phyloP scores from a whole-genome alignment of 1,284 basidiomycete genomes.

The Rhodotorula sp. region DNA sequence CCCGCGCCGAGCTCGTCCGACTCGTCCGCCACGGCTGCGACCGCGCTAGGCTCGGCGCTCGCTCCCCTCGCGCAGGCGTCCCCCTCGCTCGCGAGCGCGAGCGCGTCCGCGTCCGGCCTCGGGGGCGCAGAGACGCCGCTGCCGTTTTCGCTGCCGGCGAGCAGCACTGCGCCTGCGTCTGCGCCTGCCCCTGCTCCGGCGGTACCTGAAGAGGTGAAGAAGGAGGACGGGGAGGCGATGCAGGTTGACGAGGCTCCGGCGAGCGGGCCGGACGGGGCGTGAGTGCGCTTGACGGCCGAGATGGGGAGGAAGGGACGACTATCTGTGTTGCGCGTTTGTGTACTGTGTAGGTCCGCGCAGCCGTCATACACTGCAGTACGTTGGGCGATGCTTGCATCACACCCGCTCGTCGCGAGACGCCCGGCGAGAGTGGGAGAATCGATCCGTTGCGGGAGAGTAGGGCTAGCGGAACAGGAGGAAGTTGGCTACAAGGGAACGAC shows the following conservation, averaged over 20 bases:
- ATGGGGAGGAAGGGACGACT: too few relatives aligned
- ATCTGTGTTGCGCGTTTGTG: too few relatives aligned
- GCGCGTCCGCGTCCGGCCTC: background rate
- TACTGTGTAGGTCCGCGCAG: too few relatives aligned
- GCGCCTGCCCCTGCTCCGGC: background rate
- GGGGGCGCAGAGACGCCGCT: background rate
- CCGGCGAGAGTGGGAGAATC: too few relatives aligned
- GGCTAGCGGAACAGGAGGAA: too few relatives aligned
- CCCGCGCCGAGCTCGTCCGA: background rate
- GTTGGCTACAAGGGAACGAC: background rate
- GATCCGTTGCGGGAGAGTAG: too few relatives aligned
- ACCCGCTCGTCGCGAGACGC: too few relatives aligned
- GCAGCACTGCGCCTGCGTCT: background rate
- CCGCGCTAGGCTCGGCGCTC: background rate
- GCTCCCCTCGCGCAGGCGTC: background rate
- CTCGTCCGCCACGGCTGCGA: background rate
- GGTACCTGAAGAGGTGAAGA: background rate
- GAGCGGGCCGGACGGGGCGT: background rate
- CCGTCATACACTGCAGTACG: too few relatives aligned
- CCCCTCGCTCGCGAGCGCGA: background rate
- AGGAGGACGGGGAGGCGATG: slow-evolving; percentile 5
- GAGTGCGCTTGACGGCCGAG: background rate
- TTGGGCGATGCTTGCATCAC: too few relatives aligned
- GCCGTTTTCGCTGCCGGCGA: slow-evolving; percentile 4
- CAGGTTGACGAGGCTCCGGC: background rate